Evolutionary conservation across 1,284 basidiomycete species (phyloP).

Genomic region (Volvariella surrecta): DNA sequence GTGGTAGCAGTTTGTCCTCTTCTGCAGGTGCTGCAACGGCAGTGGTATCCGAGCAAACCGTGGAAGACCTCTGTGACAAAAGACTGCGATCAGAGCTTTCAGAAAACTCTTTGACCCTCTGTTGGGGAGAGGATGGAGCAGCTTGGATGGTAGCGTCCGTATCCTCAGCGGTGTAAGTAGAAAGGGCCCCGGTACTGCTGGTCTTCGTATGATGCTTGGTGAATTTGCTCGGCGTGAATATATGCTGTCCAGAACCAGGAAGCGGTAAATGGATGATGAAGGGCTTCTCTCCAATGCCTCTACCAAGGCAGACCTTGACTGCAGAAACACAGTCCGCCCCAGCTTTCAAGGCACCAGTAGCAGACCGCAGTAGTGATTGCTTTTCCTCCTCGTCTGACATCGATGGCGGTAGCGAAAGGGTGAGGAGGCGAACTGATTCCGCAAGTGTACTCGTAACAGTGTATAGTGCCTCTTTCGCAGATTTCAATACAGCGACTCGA

Average conservation of each 20-base stretch:
- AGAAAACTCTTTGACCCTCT: slow-evolving; percentile 23
- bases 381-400: slow-evolving; percentile 79
- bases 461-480: slow-evolving; percentile 79
- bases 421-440: slow-evolving; percentile 75
- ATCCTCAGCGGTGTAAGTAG: slow-evolving; percentile 20
- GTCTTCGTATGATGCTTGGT: slow-evolving; percentile 21
- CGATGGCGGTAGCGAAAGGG: slow-evolving; percentile 38
- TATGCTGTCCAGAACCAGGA: slow-evolving; percentile 31
- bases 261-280: slow-evolving; percentile 58
- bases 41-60: slow-evolving; percentile 15
- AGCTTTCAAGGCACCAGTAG: slow-evolving; percentile 81
- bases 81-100: slow-evolving; percentile 32
- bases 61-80: slow-evolving; percentile 14
- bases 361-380: slow-evolving; percentile 65
- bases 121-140: slow-evolving; percentile 22
- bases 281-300: slow-evolving; percentile 48
- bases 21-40: slow-evolving; percentile 35
- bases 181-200: slow-evolving; percentile 25
- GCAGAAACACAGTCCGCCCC: slow-evolving; percentile 85
- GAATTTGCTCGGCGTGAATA: slow-evolving; percentile 40
- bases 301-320: slow-evolving; percentile 70
- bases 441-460: slow-evolving; percentile 82
- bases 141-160: slow-evolving; percentile 41
- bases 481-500: slow-evolving; percentile 51
- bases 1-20: slow-evolving; percentile 25